Evolutionary conservation across 1,139 yeast genomes (phyloP).

Genomic region (Kurtzmaniella quercitrusa): DNA sequence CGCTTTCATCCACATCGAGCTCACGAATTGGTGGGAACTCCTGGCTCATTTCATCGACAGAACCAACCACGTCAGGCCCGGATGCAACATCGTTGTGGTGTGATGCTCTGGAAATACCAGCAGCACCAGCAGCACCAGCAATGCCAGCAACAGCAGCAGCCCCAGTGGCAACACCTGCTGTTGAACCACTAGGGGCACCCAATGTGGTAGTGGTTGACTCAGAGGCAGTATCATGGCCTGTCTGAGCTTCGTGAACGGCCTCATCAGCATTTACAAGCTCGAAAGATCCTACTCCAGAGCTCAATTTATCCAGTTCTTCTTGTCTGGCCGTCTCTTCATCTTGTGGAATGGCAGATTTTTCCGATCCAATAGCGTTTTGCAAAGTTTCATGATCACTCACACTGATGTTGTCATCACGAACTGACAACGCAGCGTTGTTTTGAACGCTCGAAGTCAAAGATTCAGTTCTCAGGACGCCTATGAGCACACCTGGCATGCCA

Average conservation of each 20-base stretch:
- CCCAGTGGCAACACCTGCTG: slow-evolving; percentile 3
- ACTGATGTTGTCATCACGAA: slow-evolving; percentile 68
- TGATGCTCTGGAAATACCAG: slow-evolving; percentile 9
- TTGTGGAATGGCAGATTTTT: slow-evolving; percentile 3
- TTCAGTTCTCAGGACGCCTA: slow-evolving; percentile 57
- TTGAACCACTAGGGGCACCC: background rate
- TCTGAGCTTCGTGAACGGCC: slow-evolving; percentile 16
- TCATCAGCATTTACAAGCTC: slow-evolving; percentile 53
- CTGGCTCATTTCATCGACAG: slow-evolving; percentile 19
- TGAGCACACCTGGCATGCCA: slow-evolving; percentile 46
- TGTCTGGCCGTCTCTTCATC: slow-evolving; percentile 8
- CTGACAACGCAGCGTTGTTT: slow-evolving; percentile 87
- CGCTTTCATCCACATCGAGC: slow-evolving; percentile 56
- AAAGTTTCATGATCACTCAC: slow-evolving; percentile 60
- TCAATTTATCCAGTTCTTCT: slow-evolving; percentile 37
- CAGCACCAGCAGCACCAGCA: slow-evolving; percentile 4
- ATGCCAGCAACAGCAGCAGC: slow-evolving; percentile 3
- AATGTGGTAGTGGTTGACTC: slow-evolving; percentile 6
- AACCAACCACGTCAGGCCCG: background rate
- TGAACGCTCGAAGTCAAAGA: slow-evolving; percentile 88
- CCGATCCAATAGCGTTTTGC: slow-evolving; percentile 19
- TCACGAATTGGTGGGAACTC: slow-evolving; percentile 76
- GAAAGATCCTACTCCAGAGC: slow-evolving; percentile 50
- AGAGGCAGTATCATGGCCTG: slow-evolving; percentile 9
- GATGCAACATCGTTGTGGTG: slow-evolving; percentile 1